A percentile compares a stretch with the other conserved stretches of the same genome.
phyloP scores from a whole-genome alignment of 768 basidiomycete genomes.

The Hypholoma sublateritium region DNA sequence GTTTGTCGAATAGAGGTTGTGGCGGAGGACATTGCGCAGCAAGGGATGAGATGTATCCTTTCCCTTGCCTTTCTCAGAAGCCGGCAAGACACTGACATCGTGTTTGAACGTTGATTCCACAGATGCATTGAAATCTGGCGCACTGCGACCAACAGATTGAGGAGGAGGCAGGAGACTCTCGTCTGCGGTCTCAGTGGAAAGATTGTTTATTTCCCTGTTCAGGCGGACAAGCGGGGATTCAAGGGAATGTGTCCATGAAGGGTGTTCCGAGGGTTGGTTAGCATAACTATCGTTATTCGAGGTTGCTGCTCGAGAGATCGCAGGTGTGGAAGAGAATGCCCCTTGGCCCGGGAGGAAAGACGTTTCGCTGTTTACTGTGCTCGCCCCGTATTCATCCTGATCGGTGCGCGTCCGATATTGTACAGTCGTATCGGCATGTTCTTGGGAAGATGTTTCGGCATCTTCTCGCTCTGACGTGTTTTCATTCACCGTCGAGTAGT shows the following conservation, averaged over 20 bases:
- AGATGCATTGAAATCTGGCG: conserved; percentile 10
- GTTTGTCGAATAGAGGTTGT: conserved; percentile 43
- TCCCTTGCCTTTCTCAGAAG: conserved; percentile 44
- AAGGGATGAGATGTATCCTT: conserved; percentile 41
- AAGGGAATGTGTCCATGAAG: conserved; percentile 73
- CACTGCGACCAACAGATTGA: conserved; percentile 8
- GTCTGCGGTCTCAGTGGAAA: conserved; percentile 43
- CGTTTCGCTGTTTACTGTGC: conserved; percentile 55
- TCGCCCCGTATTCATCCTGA: conserved; percentile 33
- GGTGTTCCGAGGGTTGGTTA: conserved; percentile 42
- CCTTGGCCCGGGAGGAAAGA: conserved; percentile 76
- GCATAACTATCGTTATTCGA: conserved; percentile 35
- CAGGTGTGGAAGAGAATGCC: conserved; percentile 80
- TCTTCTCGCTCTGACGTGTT: conserved; percentile 42
- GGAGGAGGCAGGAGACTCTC: conserved; percentile 15
- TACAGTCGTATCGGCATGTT: conserved; percentile 23
- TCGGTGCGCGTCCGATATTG: conserved; percentile 19
- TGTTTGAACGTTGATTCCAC: conserved; percentile 19
- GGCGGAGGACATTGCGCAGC: conserved; percentile 50
- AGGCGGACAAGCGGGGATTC: conserved; percentile 74
- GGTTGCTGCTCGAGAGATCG: conserved; percentile 44
- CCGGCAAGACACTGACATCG: conserved; percentile 25
- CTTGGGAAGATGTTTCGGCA: conserved; percentile 24
- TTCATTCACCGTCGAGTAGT: conserved; percentile 59
- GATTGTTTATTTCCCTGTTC: conserved; percentile 58